Evolutionary conservation across 2,329 filamentous ascomycete genomes (phyloP), one percentile per base, ranked within the genome.

Genomic region (Byssothecium circinans): DNA sequence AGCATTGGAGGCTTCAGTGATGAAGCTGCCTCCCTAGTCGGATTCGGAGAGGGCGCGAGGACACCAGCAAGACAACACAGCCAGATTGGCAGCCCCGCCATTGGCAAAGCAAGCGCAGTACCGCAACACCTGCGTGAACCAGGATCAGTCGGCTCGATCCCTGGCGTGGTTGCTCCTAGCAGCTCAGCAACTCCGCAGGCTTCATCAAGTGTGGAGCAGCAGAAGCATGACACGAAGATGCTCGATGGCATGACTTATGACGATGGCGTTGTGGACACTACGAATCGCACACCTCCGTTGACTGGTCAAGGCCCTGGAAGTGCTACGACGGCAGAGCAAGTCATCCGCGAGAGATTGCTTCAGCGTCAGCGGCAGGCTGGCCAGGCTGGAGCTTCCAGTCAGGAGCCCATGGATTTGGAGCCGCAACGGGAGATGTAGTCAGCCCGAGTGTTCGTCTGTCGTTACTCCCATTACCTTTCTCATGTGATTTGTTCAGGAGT

Each of bases 1-100:
- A 85, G 83, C 53, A 82, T 86, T 41, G 88, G 89, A 56, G 88
- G 87, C 49, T 87, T 94, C 80, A 92, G 88, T 60, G 91, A 95
- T 60, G 90, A 95, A 62, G 86, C 85, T 43, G 89, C 86, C 2
- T 92, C 87, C 53, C 78, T 96, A 5, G 92, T 96, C 8, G 92
- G 88, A 0, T 96, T 96, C 60, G 92, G 92, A 41, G 91, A 96
- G 69, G 92, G 91, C 27, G 91, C 92, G 8, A 68, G 76, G 47
- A 79, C 77, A n/a, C 76, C 77, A 17, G 76, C 76, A 11, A 61
- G 76, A 40, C 70, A 75, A 53, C 61, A 67, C 34, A 89, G 87
- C 58, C 90, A 87, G 68, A 90, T 90, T 4, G 85, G 91, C 47
- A 89, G 85, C 50, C 90, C 90, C 0, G 89, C 89, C 32, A 87